Base-by-base conservation (phyloP, 108 stramenopile genomes). In the Conticribra guillardii region DNA sequence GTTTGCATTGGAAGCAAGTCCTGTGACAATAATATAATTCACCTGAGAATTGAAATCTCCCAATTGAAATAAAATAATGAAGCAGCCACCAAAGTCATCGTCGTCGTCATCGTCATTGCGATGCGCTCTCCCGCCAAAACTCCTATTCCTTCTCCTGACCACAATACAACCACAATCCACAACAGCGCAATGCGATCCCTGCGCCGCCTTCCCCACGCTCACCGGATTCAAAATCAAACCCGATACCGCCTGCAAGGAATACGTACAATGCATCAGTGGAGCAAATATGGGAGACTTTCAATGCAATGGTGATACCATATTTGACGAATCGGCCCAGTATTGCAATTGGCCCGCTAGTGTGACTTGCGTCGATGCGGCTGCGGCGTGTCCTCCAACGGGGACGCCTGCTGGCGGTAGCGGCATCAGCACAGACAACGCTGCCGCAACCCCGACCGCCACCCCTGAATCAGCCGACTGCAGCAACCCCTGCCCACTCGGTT, bases 301-400 rank as follows among this genome's bases (percentile, higher is more conserved):
- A 2, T 69, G 67, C 44, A 23, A 33, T n/a, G 67, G 67, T 16
- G 56, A 69, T 46, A 69, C 67, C 16, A 48, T 69, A n/a, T 69
- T 48, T 45, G 56, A 69, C 47, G 21, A 41, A 31, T 0, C 0
- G 9, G 67, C 54, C 0, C 47, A 46, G 26, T 57, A 69, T 30
- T 69, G 67, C 46, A 56, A 69, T 58, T 69, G 67, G 67, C 27
- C 56, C n/a, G 19, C 11, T 29, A 30, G 11, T 14, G 21, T 32
- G 1, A 44, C 30, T 30, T 69, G 67, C 51, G 47, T 62, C 17
- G 61, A 62, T 2, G 18, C 33, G 8, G 18, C 15, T 22, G 29
- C 19, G 31, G 31, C 57, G 14, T 58, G 57, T 32, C 57, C 57
- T 41, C 37, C 37, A 11, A 41, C 37, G 37, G 8, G 11, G 37